These are phyloP conservation scores for Colletotrichum nymphaeae DNA, from an alignment of 2,329 filamentous ascomycete genomes.

Conservation along the genomic window DNA sequence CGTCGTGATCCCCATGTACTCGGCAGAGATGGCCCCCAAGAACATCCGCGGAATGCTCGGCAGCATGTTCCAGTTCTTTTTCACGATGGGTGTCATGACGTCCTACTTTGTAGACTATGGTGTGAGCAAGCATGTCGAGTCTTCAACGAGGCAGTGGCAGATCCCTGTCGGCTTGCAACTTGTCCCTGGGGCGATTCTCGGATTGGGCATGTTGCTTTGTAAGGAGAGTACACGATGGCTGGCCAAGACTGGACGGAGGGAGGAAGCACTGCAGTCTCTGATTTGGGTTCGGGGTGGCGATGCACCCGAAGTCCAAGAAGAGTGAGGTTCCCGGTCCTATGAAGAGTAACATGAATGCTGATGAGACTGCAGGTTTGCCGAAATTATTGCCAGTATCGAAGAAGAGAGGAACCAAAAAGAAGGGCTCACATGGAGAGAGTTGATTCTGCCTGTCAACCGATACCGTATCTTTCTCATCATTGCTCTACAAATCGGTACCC, in stretches of 20 bases:
- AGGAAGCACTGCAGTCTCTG: conserved; percentile 59
- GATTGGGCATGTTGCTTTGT: conserved; percentile 59
- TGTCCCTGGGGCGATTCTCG: conserved; percentile 57
- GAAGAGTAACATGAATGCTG: neutral
- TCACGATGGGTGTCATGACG: conserved; percentile 54
- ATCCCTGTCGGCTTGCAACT: conserved; percentile 60
- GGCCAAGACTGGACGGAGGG: conserved; percentile 55
- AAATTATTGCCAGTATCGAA: conserved; percentile 57
- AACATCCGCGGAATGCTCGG: conserved; percentile 55
- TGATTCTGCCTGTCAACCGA: conserved; percentile 58
- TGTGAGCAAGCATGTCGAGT: conserved; percentile 50
- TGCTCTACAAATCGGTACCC: conserved; percentile 58
- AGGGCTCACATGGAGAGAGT: conserved; percentile 58
- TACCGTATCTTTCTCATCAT: conserved; percentile 60
- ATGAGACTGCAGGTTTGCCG: conserved; percentile 46
- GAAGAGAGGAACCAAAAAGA: conserved; percentile 58
- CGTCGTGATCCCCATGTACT: conserved; percentile 58
- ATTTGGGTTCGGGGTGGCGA: conserved; percentile 64
- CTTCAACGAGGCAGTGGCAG: conserved; percentile 59
- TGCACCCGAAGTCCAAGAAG: conserved; percentile 46
- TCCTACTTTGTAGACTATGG: conserved; percentile 59
- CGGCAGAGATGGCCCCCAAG: conserved; percentile 59
- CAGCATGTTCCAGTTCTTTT: conserved; percentile 58
- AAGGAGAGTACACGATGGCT: conserved; percentile 61
- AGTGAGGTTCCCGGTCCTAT: conserved; percentile 40